These are phyloP conservation scores for Chalciporus sphaerocephalus DNA, from an alignment of 768 basidiomycete species.

Conservation along the genomic window DNA sequence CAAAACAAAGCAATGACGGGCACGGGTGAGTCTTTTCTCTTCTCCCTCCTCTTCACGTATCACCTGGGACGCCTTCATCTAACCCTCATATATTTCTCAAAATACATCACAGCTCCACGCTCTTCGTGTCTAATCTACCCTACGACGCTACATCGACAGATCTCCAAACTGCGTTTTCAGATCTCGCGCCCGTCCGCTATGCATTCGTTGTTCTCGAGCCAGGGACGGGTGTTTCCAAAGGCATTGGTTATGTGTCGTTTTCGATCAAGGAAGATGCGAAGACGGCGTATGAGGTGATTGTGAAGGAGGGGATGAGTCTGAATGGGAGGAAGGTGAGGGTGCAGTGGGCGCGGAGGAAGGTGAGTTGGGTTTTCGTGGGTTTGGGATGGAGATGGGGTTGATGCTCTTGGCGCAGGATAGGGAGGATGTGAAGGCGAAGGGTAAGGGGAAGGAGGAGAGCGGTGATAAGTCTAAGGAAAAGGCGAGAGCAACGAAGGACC, in stretches of 20 bases:
- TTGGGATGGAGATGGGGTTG: neutral
- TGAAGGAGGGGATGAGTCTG: slow-evolving; percentile 59
- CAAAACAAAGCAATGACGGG: neutral
- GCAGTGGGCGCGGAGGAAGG: slow-evolving; percentile 80
- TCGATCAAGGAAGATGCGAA: slow-evolving; percentile 87
- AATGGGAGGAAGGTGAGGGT: slow-evolving; percentile 69
- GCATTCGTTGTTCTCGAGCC: slow-evolving; percentile 90
- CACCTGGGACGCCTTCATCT: too few relatives aligned
- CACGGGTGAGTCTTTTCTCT: neutral
- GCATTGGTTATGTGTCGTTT: slow-evolving; percentile 95
- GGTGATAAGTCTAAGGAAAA: slow-evolving; percentile 46
- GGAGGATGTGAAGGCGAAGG: slow-evolving; percentile 26
- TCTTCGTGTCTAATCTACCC: slow-evolving; percentile 92
- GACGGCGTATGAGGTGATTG: slow-evolving; percentile 59
- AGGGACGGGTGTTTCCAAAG: slow-evolving; percentile 75
- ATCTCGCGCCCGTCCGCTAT: slow-evolving; percentile 88
- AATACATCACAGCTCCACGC: slow-evolving; percentile 59
- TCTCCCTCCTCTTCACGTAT: too few relatives aligned
- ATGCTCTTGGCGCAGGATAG: slow-evolving; percentile 17
- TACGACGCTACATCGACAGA: slow-evolving; percentile 88
- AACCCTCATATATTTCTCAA: too few relatives aligned
- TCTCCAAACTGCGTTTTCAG: slow-evolving; percentile 89
- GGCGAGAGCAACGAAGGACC: neutral
- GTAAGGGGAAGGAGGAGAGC: slow-evolving; percentile 43
- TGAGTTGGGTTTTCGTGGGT: slow-evolving; percentile 23